Base-by-base conservation (phyloP, 805 yeast species). In the Starmerella asiatica region DNA sequence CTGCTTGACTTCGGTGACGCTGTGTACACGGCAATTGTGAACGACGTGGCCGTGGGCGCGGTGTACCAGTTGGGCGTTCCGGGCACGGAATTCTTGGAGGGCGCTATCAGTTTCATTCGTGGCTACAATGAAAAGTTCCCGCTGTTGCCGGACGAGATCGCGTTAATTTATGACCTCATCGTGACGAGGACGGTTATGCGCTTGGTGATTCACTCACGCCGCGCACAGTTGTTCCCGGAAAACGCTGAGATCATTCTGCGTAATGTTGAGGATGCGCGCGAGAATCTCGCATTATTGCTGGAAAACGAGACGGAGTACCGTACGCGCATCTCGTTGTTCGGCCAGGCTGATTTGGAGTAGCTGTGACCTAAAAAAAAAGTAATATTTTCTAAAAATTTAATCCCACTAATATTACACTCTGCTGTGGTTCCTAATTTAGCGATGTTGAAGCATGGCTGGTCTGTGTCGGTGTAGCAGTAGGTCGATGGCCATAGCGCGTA, bases 1-100 rank as follows among this genome's bases (percentile, higher is more conserved):
- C 4, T 42, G 6, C 29, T 42, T 5, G 46, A 42, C 29, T 42
- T 42, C 24, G 46, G 42, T 19, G 46, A 42, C 29, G 46, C 46
- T 2, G 46, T 39, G 7, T 42, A 32, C 29, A 42, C 46, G 15
- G 37, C 35, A 7, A 21, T 42, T 5, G 43, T 38, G 14, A 38
- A 35, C 27, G 46, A 42, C 21, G 46, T 42, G 3, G 46, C 43
- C 8, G 39, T 35, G 15, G 43, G 46, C 16, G 36, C 46, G 2
- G 34, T 30, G n/a, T 42, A 42, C 36, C 46, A 42, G 29, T 16
- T 42, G 19, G 45, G 38, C 3, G 31, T 39, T 3, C 33, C 32
- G 17, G 32, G 29, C 2, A 34, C 38, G 7, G 20, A 23, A 14
- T 18, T 42, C 6, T 9, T 42, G 31, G 46, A 35, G 7, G 43